phyloP scores from a whole-genome alignment of 257 asterid genomes.

The Solanum sparsipilum region DNA sequence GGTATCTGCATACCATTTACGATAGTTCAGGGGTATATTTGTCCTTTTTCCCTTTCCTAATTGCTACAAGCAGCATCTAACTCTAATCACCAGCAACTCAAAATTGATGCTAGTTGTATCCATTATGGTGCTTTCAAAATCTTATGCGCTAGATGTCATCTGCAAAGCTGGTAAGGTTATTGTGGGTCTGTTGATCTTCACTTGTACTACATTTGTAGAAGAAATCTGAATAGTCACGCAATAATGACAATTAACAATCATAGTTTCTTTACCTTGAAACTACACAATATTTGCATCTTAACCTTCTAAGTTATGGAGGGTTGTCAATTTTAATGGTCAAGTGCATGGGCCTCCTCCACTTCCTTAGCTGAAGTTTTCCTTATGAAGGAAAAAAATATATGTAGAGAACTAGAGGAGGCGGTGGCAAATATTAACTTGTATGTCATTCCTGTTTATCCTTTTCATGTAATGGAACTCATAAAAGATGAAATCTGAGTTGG shows the following conservation, averaged over 20 bases:
- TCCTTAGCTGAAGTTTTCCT: neutral
- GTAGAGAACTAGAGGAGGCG: neutral
- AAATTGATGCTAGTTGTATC: neutral
- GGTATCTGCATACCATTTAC: too few relatives aligned
- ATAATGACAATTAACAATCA: neutral
- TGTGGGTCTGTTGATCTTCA: neutral
- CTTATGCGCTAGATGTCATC: neutral
- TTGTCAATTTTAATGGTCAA: neutral
- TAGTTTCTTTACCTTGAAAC: neutral
- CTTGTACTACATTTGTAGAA: neutral
- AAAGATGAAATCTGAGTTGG: neutral
- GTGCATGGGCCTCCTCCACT: neutral
- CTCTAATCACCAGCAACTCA: neutral
- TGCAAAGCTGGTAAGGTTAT: neutral
- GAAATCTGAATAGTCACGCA: neutral
- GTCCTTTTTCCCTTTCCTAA: neutral
- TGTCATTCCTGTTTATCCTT: neutral
- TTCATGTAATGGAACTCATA: neutral
- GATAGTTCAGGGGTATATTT: too few relatives aligned
- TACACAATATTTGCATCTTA: neutral
- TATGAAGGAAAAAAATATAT: neutral
- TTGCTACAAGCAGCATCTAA: neutral
- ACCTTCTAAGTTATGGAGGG: neutral
- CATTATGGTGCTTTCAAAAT: neutral
- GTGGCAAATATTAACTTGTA: neutral